Evolutionary conservation across 2,329 filamentous ascomycete genomes (phyloP), one percentile per base, ranked within the genome.

Genomic region (Apiospora marii): DNA sequence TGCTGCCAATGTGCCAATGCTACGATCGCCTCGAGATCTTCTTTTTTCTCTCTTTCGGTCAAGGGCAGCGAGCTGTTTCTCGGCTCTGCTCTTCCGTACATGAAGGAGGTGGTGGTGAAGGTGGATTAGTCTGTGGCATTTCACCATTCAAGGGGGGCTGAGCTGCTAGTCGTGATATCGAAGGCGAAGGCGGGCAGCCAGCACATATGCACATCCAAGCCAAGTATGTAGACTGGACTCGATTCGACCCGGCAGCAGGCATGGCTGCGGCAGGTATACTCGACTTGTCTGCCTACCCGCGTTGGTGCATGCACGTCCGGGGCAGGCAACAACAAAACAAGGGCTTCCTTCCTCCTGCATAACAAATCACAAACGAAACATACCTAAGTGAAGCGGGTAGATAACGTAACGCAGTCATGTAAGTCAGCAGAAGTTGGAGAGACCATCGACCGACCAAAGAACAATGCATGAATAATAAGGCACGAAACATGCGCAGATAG

Each of bases 131-230:
- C 10, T 16, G 53, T 37, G 58, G 58, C 19, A 64, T n/a, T 37
- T 37, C 30, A 41, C 30, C 30, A 64, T n/a, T 37, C 51, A 58
- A 58, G 51, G 51, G 51, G 51, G 51, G 51, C 51, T 58, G 30
- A 34, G 27, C 27, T 34, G 24, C 51, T 58, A 30, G 27, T 30
- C 27, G 51, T 48, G 51, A 30, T 16, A 24, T 58, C 27, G 51
- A 27, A 24, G 22, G 16, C 37, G 37, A 30, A 24, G 22, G 16
- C 37, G 37, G 37, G 37, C 37, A 22, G 46, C 46, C 19, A n/a
- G 46, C 46, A 49, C 46, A n/a, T n/a, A 8, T 10, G 19, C 19
- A 49, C 46, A 49, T 49, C 19, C 22, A 48, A 22, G 16, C 16
- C 7, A 22, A 7, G 7, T 3, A 48, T 22, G 44, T 48, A 19